Evolutionary conservation across 257 asterid genomes (phyloP).

Genomic region (Forsythia viridissima): DNA sequence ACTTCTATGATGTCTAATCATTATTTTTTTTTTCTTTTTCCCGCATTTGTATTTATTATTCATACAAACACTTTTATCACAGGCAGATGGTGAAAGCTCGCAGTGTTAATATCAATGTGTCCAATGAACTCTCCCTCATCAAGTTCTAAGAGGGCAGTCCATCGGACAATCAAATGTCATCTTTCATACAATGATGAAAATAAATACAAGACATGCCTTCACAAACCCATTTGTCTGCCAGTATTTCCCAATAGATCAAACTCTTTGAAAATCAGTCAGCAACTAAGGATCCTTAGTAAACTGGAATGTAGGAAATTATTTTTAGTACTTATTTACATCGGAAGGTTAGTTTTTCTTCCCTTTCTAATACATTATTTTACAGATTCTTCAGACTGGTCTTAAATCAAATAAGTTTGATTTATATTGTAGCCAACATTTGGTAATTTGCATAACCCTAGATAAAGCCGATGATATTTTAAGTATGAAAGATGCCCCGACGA

Average conservation of each 20-base stretch:
- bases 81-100: constrained; percentile 34
- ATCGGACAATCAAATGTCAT: constrained; percentile 19
- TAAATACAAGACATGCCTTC: constrained; percentile 14
- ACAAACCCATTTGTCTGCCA: background rate
- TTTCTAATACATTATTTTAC: background rate
- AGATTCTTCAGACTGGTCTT: constrained; percentile 1
- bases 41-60: background rate
- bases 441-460: constrained; percentile 39
- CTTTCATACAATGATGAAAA: constrained; percentile 37
- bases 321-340: constrained; percentile 60
- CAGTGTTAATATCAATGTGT: constrained; percentile 20
- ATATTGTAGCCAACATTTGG: constrained; percentile 52
- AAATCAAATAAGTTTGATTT: background rate
- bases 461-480: constrained; percentile 42
- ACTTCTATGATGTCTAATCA: too few species aligned
- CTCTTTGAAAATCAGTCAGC: constrained; percentile 29
- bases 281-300: constrained; percentile 38
- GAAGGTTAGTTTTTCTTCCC: constrained; percentile 46
- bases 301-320: constrained; percentile 61
- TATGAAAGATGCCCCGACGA: constrained; percentile 44
- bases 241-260: background rate
- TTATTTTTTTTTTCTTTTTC: too few species aligned
- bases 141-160: constrained; percentile 11
- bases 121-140: constrained; percentile 12
- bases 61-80: constrained; percentile 15